These are phyloP conservation scores for Neopestalotiopsis clavispora DNA, from an alignment of 2,329 filamentous ascomycete genomes.

Conservation along the genomic window DNA sequence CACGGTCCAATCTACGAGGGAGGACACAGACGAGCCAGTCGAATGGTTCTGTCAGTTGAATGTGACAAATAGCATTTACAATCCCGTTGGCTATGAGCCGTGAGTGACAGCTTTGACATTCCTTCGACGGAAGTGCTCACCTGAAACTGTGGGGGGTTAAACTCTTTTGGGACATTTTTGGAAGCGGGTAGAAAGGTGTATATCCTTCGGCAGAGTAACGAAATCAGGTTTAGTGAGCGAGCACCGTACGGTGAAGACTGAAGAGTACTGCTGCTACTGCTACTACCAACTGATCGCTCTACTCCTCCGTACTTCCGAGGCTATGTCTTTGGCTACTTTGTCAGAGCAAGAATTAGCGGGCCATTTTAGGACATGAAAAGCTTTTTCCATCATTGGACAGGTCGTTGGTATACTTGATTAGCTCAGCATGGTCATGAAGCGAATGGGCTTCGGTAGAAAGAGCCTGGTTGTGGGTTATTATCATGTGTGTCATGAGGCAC, in stretches of 20 bases:
- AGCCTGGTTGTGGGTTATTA: neutral
- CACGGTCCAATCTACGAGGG: neutral
- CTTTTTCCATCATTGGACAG: neutral
- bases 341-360: neutral
- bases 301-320: neutral
- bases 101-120: constrained; percentile 8
- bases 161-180: neutral
- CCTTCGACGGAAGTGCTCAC: neutral
- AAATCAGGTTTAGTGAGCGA: neutral
- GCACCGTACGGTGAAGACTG: neutral
- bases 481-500: neutral
- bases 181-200: neutral
- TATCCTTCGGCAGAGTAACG: neutral
- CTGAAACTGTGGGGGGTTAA: constrained; percentile 2
- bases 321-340: neutral
- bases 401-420: neutral
- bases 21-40: neutral
- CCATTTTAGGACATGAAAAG: neutral
- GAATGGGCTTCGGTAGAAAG: neutral
- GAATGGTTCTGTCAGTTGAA: neutral
- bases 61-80: neutral
- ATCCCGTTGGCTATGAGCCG: neutral
- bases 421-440: neutral
- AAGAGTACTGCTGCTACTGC: no score
- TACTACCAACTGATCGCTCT: no score